These are phyloP conservation scores for Cetraspora pellucida DNA, from an alignment of 192 early-diverging fungal genomes.

Conservation along the genomic window DNA sequence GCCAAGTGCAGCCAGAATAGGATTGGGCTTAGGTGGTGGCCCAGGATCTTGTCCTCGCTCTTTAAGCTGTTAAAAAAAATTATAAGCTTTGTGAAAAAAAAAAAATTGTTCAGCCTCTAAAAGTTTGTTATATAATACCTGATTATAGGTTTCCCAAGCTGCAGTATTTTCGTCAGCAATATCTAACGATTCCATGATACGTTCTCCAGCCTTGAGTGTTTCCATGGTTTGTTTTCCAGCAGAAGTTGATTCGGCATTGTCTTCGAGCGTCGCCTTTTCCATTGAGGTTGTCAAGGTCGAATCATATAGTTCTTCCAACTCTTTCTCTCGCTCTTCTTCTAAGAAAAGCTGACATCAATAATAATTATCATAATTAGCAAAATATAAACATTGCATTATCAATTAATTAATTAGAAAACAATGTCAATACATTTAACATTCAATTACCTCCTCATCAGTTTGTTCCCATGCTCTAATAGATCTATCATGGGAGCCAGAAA, in stretches of 20 bases:
- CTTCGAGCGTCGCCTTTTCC: slow-evolving; percentile 55
- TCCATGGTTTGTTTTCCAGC: slow-evolving; percentile 89
- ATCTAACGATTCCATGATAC: slow-evolving; percentile 90
- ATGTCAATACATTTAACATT: neutral
- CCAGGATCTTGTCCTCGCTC: slow-evolving; percentile 41
- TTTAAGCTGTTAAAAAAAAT: slow-evolving; percentile 41
- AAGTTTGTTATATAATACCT: slow-evolving; percentile 45
- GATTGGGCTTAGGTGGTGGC: slow-evolving; percentile 56
- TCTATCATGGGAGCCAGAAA: slow-evolving; percentile 89
- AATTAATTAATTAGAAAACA: too few relatives aligned
- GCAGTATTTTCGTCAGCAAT: slow-evolving; percentile 81
- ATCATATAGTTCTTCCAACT: slow-evolving; percentile 91
- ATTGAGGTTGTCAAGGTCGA: slow-evolving; percentile 67
- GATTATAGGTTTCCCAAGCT: slow-evolving; percentile 67
- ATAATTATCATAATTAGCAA: neutral
- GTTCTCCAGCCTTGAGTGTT: slow-evolving; percentile 95
- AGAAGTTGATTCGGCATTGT: slow-evolving; percentile 64
- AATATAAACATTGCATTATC: neutral
- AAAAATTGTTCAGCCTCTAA: too few relatives aligned
- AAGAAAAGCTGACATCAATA: slow-evolving; percentile 71
- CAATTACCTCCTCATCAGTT: slow-evolving; percentile 80
- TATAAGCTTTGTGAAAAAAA: too few relatives aligned
- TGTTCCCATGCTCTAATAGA: slow-evolving; percentile 95
- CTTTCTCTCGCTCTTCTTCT: slow-evolving; percentile 95
- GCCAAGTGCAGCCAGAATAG: slow-evolving; percentile 67